Evolutionary conservation across 306 rosid genomes (phyloP).

Genomic region (Inga leiocalycina): DNA sequence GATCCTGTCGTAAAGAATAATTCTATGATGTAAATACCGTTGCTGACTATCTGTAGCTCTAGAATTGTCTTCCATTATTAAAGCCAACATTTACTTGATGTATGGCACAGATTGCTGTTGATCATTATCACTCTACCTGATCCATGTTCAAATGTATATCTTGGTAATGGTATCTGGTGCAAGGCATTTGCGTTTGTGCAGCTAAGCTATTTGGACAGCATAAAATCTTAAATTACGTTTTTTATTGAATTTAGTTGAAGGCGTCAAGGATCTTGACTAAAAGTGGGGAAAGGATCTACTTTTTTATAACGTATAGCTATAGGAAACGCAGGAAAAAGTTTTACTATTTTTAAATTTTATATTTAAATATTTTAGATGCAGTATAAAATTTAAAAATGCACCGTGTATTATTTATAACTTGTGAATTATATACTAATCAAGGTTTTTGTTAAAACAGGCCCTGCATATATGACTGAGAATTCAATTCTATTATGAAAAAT

Average conservation of each 20-base stretch:
- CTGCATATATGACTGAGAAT: too few relatives aligned
- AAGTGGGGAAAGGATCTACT: background rate
- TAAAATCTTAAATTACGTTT: background rate
- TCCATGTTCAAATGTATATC: background rate
- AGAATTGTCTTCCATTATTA: background rate
- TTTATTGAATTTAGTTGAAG: background rate
- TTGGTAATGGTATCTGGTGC: background rate
- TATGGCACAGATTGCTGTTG: background rate
- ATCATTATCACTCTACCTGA: background rate
- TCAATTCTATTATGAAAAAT: too few relatives aligned
- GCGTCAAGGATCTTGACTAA: background rate
- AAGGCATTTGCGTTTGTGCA: too few relatives aligned
- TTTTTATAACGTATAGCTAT: background rate
- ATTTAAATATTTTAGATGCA: background rate
- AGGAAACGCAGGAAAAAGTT: background rate
- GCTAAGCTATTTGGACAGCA: background rate
- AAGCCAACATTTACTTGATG: constrained; percentile 24
- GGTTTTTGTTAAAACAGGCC: too few relatives aligned
- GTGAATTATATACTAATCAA: background rate
- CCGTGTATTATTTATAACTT: background rate
- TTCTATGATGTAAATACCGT: constrained; percentile 37
- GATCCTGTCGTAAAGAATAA: constrained; percentile 11
- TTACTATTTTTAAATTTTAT: background rate
- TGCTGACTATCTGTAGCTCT: background rate
- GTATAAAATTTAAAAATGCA: background rate